Evolutionary conservation across 1,284 basidiomycete species (phyloP), one percentile per base, ranked within the genome.

Genomic region (Ganoderma lucidum): DNA sequence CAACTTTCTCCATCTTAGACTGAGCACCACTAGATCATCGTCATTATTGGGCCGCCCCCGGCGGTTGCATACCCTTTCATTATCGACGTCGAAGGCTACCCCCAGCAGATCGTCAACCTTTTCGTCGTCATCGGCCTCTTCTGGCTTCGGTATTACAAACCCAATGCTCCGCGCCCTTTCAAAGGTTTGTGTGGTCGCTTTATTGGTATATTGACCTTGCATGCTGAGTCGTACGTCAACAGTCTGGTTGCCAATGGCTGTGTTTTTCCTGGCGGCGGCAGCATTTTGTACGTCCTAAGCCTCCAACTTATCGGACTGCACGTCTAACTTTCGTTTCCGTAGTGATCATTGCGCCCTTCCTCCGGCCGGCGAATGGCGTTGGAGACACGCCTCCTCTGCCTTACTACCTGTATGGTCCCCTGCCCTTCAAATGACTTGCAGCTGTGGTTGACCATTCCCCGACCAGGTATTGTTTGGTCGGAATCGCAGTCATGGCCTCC

Each of bases 11-110:
- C 12, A 15, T 12, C 53, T 42, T 1, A 59, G 10, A 28, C 28
- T 23, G 23, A 23, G 17, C 12, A 0, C 28, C 10, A 19, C 17
- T 53, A 88, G 87, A 78, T 90, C 30, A 79, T 85, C n/a, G 81
- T 89, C 70, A 81, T 89, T 69, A 74, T 87, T 23, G 82, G 81
- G 1, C 83, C 88, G 0, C 91, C 91, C 5, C 86, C 90, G 0
- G 87, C 88, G 0, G 91, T 92, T 74, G 90, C 89, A 0, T 93
- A 91, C 74, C 82, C 89, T 14, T 91, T 93, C 78, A 83, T 90
- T 69, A 83, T 92, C 1, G 86, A 90, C 68, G 78, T 90, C 2
- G 82, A 88, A 73, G 86, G 86, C 6, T 90, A 90, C 72, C 89
- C 89, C 12, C 63, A 48, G 51, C 87, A 89, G 67, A 87, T 89